phyloP scores from a whole-genome alignment of 176 grass and related monocot genomes.

The Rhipidocladum racemiflorum region DNA sequence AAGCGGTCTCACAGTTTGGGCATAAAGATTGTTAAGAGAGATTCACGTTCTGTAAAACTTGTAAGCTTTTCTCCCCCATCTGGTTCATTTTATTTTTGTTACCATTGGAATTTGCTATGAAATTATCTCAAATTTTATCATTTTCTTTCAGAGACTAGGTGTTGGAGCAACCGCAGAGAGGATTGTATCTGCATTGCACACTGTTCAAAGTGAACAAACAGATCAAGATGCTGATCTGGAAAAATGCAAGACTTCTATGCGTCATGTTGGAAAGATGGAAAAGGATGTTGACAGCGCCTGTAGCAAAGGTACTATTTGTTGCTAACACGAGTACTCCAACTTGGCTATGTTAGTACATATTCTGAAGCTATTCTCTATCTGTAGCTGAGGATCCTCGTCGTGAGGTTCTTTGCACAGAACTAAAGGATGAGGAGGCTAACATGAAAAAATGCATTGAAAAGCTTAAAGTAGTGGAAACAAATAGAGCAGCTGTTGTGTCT shows the following conservation, averaged over 20 bases:
- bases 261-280: conserved; percentile 66
- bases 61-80: conserved; percentile 47
- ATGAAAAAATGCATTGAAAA: conserved; percentile 79
- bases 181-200: conserved; percentile 80
- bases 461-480: conserved; percentile 74
- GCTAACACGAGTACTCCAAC: not conserved
- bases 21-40: conserved; percentile 81
- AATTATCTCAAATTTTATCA: conserved; percentile 29
- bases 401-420: conserved; percentile 60
- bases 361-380: conserved; percentile 42
- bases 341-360: conserved; percentile 15
- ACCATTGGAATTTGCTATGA: not conserved
- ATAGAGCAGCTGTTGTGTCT: conserved; percentile 61
- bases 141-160: conserved; percentile 66
- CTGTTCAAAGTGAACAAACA: conserved; percentile 55
- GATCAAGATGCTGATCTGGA: conserved; percentile 66
- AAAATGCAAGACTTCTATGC: conserved; percentile 71
- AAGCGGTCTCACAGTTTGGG: conserved; percentile 61
- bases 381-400: conserved; percentile 65
- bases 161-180: conserved; percentile 82
- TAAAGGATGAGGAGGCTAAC: conserved; percentile 63
- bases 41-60: conserved; percentile 78
- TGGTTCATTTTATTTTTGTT: conserved; percentile 10
- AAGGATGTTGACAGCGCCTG: conserved; percentile 71
- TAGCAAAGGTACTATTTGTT: conserved; percentile 56